Percentiles rank a stretch among this genome's conserved stretches.
Conservation (phyloP, 345 rosid species). For the Syzygium oleosum region DNA sequence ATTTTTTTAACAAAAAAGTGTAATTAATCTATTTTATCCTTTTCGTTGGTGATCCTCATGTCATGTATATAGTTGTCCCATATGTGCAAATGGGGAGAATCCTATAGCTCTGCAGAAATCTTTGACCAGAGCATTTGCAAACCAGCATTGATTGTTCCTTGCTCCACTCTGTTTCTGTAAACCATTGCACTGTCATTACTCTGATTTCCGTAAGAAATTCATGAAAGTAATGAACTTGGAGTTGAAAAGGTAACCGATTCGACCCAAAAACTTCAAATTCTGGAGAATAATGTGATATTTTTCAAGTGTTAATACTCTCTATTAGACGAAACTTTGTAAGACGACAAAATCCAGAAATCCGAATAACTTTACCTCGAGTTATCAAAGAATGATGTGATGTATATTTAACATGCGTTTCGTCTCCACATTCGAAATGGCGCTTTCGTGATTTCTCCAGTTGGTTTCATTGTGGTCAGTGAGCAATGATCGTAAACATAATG, state of each 20-base stretch:
- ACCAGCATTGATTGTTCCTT: not conserved
- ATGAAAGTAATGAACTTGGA: not conserved
- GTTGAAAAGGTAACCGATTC: too few relatives aligned
- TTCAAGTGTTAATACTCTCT: too few relatives aligned
- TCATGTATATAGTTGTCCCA: not conserved
- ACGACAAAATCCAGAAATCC: too few relatives aligned
- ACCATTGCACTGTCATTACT: not conserved
- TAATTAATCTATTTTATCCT: accelerated
- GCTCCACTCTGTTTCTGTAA: not conserved
- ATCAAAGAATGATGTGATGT: too few relatives aligned
- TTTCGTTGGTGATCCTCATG: not conserved
- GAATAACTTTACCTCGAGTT: too few relatives aligned
- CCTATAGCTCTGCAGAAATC: not conserved
- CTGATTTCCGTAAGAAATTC: not conserved
- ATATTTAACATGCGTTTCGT: too few relatives aligned
- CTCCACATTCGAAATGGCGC: not conserved
- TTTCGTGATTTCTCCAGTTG: not conserved
- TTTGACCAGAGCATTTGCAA: not conserved
- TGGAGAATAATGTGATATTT: too few relatives aligned
- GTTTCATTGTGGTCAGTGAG: too few relatives aligned
- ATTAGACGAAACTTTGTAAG: too few relatives aligned
- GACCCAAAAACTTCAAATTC: too few relatives aligned
- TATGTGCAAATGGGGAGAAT: not conserved
- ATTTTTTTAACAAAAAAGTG: not conserved
- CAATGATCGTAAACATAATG: not conserved